Percentiles rank a stretch among this genome's conserved stretches.
Evolutionary conservation across 257 asterid species (phyloP).

Genomic region (Scutellaria barbata): DNA sequence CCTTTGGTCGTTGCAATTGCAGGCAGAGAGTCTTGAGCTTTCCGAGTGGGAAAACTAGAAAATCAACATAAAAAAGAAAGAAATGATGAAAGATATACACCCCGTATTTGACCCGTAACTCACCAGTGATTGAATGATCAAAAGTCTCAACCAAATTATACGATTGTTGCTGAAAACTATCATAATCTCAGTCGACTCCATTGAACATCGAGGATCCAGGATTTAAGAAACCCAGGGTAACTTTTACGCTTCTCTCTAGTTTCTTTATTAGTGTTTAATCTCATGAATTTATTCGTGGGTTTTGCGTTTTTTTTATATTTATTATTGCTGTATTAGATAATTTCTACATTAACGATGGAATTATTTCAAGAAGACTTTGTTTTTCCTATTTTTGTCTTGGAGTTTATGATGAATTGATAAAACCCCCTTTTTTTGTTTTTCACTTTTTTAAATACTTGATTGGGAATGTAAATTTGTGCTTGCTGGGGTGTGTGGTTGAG

Average conservation of each 20-base stretch:
- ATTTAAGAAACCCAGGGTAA: slow-evolving; percentile 28
- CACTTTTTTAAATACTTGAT: not conserved
- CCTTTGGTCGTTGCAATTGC: slow-evolving; percentile 32
- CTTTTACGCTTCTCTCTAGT: not conserved
- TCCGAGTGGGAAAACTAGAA: slow-evolving; percentile 31
- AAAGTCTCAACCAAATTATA: slow-evolving; percentile 20
- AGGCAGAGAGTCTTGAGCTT: not conserved
- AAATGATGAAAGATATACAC: slow-evolving; percentile 17
- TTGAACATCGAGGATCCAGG: slow-evolving; percentile 39
- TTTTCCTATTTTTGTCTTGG: slow-evolving; percentile 17
- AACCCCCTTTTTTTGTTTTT: slow-evolving; percentile 20
- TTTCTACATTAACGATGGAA: slow-evolving; percentile 12
- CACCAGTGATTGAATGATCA: slow-evolving; percentile 19
- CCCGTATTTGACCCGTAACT: slow-evolving; percentile 43
- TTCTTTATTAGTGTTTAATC: not conserved
- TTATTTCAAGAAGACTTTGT: slow-evolving; percentile 14
- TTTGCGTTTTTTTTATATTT: no score
- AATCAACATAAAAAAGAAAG: slow-evolving; percentile 19
- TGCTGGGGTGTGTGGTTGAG: slow-evolving; percentile 3
- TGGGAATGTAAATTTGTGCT: slow-evolving; percentile 30
- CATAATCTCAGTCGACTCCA: slow-evolving; percentile 32
- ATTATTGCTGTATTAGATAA: not conserved
- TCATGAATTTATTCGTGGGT: not conserved
- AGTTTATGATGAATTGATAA: slow-evolving; percentile 21
- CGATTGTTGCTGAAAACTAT: not conserved